A percentile compares a stretch with the other conserved stretches of the same genome.
phyloP scores from a whole-genome alignment of 2,329 filamentous ascomycete species.

The Leptoxyphium fumago region DNA sequence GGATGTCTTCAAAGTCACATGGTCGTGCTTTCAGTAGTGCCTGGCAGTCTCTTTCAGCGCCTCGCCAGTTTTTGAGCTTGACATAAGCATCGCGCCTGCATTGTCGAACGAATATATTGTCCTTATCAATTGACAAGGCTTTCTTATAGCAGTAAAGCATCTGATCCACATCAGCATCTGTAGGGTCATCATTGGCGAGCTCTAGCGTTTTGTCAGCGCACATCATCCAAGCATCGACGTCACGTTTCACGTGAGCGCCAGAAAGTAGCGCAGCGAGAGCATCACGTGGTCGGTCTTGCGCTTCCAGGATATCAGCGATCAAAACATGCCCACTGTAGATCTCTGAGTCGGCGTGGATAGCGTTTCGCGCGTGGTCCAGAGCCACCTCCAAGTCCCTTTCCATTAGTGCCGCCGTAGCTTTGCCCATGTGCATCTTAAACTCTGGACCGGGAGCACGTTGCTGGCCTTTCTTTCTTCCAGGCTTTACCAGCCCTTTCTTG shows the following conservation, averaged over 20 bases:
- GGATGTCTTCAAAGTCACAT: slow-evolving; percentile 39
- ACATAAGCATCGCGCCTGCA: slow-evolving; percentile 42
- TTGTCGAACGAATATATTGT: slow-evolving; percentile 38
- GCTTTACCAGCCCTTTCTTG: slow-evolving; percentile 6
- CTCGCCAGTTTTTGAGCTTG: slow-evolving; percentile 31
- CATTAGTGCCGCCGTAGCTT: slow-evolving; percentile 55
- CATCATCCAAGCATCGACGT: slow-evolving; percentile 42
- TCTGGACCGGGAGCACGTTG: slow-evolving; percentile 55
- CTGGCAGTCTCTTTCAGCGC: slow-evolving; percentile 37
- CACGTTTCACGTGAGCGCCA: slow-evolving; percentile 43
- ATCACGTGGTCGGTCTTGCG: slow-evolving; percentile 41
- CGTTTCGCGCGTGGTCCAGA: slow-evolving; percentile 34
- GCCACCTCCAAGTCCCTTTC: slow-evolving; percentile 46
- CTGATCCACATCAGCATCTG: slow-evolving; percentile 28
- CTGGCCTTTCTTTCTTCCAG: slow-evolving; percentile 27
- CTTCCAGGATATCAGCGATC: slow-evolving; percentile 43
- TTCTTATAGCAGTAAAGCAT: slow-evolving; percentile 39
- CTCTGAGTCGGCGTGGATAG: slow-evolving; percentile 44
- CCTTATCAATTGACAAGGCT: slow-evolving; percentile 37
- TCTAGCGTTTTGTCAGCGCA: slow-evolving; percentile 41
- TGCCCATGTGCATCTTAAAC: slow-evolving; percentile 51
- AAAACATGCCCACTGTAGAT: slow-evolving; percentile 47
- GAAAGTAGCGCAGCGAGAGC: slow-evolving; percentile 41
- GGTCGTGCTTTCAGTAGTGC: slow-evolving; percentile 39
- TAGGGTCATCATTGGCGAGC: slow-evolving; percentile 27